Base-by-base conservation (phyloP, 75 land plant species). In the Azolla pinnata region DNA sequence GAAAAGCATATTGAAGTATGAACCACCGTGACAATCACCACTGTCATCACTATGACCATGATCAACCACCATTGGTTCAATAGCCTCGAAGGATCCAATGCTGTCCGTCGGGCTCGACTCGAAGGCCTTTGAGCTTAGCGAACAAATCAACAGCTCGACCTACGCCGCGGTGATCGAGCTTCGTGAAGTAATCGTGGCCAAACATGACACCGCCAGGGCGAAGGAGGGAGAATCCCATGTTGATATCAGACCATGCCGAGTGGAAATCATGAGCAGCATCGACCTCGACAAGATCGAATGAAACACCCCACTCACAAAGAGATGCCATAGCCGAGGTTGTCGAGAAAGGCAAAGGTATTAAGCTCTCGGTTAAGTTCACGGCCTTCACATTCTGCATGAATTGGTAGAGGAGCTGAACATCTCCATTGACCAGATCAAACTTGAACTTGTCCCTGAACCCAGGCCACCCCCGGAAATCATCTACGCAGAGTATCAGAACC, bases 401-500 rank as follows among this genome's bases (percentile, higher is more conserved):
- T 68, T 90, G 97, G 48, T 77, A 62, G 14, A 87, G 44, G 12
- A 90, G 80, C 64, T 79, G 53, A 10, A 77, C 81, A 65, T 90
- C 75, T 38, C 83, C 97, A 65, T 84, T 75, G 27, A 75, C 27
- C 60, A 75, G 64, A 5, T 2, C 7, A 0, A 86, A 69, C 26
- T 42, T 57, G 54, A 83, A 76, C 58, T 30, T 40, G 42, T 61
- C 59, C 8, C 70, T 60, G 61, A 83, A 87, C 38, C 86, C 88
- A 12, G 97, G 88, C 97, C 97, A 90, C n/a, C 92, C 96, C 0
- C 97, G 85, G 66, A 87, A 90, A 21, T 90, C 97, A 63, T 90
- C 97, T 2, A 90, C 21, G 75, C 92, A 90, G 61, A 90, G 64
- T 33, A 90, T 84, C 27, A 73, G 74, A 9, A 82, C 60, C 2